Conservation (phyloP, 2,329 filamentous ascomycete genomes). For the Teratosphaeriaceae sp. region DNA sequence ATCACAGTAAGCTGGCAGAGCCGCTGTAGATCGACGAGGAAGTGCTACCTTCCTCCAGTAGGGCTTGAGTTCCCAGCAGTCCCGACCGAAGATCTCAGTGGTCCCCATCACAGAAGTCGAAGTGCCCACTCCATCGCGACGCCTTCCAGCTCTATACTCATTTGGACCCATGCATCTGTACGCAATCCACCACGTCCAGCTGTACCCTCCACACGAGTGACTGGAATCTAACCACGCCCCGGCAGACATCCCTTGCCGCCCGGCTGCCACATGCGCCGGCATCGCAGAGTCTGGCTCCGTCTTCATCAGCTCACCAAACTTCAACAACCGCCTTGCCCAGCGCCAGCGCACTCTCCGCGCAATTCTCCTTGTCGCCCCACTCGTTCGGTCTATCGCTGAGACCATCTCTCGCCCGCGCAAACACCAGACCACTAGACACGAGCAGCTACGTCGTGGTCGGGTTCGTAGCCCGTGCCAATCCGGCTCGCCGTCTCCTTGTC, state of each 20-base stretch:
- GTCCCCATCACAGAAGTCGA: too few species aligned
- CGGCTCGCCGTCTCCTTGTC: conserved; percentile 17
- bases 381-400: conserved; percentile 21
- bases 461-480: conserved; percentile 24
- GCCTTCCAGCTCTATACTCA: too few species aligned
- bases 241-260: not conserved
- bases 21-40: too few species aligned
- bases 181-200: too few species aligned
- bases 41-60: too few species aligned
- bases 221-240: not conserved
- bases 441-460: conserved; percentile 21
- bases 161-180: too few species aligned
- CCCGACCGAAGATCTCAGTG: too few species aligned
- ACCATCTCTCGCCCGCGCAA: conserved; percentile 23
- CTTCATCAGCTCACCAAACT: conserved; percentile 21
- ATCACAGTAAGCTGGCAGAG: too few species aligned
- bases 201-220: not conserved
- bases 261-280: conserved; percentile 4
- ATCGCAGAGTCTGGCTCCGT: conserved; percentile 9
- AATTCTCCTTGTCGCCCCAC: conserved; percentile 21
- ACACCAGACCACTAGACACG: conserved; percentile 28
- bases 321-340: conserved; percentile 23
- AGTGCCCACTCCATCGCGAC: too few species aligned
- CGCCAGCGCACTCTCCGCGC: conserved; percentile 18
- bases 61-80: too few species aligned